These are phyloP conservation scores for Exsudoporus frostii DNA, from an alignment of 768 basidiomycete species.

Conservation along the genomic window DNA sequence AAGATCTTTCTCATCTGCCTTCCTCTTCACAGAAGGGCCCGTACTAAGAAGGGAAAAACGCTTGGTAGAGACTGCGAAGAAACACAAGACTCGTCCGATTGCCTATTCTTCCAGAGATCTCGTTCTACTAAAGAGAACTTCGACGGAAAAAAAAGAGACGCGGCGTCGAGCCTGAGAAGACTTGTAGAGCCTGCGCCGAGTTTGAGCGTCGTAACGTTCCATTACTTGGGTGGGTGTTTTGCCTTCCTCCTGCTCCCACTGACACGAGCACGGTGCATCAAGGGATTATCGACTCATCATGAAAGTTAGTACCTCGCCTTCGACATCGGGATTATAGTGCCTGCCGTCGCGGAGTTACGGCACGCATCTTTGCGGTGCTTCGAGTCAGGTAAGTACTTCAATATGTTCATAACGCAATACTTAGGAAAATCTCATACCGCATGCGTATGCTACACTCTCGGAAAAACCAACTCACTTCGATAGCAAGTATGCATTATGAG, in stretches of 20 bases:
- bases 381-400: neutral
- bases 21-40: slow-evolving; percentile 2
- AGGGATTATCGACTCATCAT: too few species aligned
- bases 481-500: too few species aligned
- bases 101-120: neutral
- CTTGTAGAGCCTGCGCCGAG: too few species aligned
- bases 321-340: neutral
- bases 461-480: too few species aligned
- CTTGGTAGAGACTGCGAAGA: slow-evolving; percentile 6
- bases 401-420: neutral
- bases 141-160: neutral
- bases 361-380: neutral
- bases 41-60: slow-evolving; percentile 10
- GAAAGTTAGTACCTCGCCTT: neutral
- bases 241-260: neutral
- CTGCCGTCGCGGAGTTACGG: neutral
- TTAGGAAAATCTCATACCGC: neutral
- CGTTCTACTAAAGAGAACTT: neutral
- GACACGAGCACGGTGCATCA: neutral
- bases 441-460: too few species aligned
- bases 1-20: slow-evolving; percentile 12
- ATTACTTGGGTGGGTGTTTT: neutral
- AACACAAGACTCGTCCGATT: slow-evolving; percentile 13
- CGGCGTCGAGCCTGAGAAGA: neutral
- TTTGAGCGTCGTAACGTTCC: too few species aligned